Percentiles rank a stretch among this genome's conserved stretches.
phyloP scores from a whole-genome alignment of 1,284 basidiomycete species.

The Volvariella surrecta region DNA sequence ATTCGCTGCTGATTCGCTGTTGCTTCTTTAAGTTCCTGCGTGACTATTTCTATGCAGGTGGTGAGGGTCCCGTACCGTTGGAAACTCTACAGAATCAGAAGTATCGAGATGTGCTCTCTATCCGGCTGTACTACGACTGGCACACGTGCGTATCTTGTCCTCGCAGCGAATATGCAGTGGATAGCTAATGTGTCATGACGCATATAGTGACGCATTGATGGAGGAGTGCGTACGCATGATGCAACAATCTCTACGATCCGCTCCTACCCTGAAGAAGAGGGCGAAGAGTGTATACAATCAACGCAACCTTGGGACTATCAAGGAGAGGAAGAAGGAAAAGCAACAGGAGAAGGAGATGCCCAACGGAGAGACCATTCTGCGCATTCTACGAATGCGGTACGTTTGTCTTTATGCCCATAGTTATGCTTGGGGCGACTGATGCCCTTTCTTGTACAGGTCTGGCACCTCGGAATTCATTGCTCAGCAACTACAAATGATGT shows the following conservation, averaged over 20 bases:
- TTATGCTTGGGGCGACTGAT: constrained; percentile 4
- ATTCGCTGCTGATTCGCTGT: constrained; percentile 5
- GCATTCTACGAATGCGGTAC: constrained; percentile 89
- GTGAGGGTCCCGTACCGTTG: constrained; percentile 84
- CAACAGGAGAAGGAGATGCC: constrained; percentile 64
- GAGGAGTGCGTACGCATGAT: constrained; percentile 94
- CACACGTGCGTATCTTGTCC: constrained; percentile 61
- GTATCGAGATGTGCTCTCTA: constrained; percentile 87
- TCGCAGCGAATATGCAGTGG: not conserved
- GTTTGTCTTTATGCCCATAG: too few relatives aligned
- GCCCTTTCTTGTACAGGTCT: constrained; percentile 43
- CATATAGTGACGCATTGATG: constrained; percentile 77
- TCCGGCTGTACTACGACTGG: constrained; percentile 92
- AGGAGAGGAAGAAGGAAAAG: constrained; percentile 91
- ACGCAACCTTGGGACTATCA: constrained; percentile 93
- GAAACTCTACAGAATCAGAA: constrained; percentile 93
- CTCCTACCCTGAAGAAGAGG: constrained; percentile 76
- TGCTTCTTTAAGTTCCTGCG: constrained; percentile 62
- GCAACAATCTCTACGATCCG: constrained; percentile 71
- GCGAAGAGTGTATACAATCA: constrained; percentile 88
- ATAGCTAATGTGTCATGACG: constrained; percentile 1
- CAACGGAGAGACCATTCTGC: constrained; percentile 85
- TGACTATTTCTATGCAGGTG: constrained; percentile 93
- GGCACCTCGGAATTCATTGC: constrained; percentile 85
- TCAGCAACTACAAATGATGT: constrained; percentile 78